Evolutionary conservation across 345 rosid genomes (phyloP).

Genomic region (Ceriops decandra): DNA sequence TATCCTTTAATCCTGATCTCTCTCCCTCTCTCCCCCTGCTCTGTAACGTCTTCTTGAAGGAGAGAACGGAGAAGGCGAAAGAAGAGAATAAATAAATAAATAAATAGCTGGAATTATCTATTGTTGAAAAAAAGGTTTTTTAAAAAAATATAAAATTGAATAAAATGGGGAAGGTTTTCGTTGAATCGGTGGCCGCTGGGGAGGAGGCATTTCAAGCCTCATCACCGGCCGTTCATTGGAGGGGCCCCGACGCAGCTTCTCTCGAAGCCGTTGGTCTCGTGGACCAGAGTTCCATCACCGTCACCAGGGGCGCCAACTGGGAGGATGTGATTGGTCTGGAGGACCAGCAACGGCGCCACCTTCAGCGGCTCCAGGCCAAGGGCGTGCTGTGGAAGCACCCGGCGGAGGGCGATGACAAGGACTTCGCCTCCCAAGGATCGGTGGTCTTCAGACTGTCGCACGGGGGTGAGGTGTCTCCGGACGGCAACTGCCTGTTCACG

Average conservation of each 20-base stretch:
- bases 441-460: constrained; percentile 77
- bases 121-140: too few species aligned
- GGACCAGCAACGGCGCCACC: constrained; percentile 80
- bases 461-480: constrained; percentile 93
- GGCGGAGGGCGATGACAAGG: constrained; percentile 21
- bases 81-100: neutral
- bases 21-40: constrained; percentile 16
- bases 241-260: constrained; percentile 36
- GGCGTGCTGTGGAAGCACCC: constrained; percentile 95
- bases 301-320: constrained; percentile 40
- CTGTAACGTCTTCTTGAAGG: constrained; percentile 18
- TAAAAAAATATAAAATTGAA: neutral
- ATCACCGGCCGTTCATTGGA: constrained; percentile 56
- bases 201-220: constrained; percentile 57
- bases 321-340: constrained; percentile 80
- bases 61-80: constrained; percentile 2
- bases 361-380: constrained; percentile 62
- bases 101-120: too few species aligned
- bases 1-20: constrained; percentile 58
- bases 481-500: constrained; percentile 97
- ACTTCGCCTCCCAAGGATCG: constrained; percentile 27
- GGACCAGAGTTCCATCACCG: constrained; percentile 25
- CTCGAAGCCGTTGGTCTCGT: constrained; percentile 49
- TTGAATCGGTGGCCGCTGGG: constrained; percentile 52
- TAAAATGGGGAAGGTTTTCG: constrained; percentile 77